phyloP scores from a whole-genome alignment of 2,329 filamentous ascomycete genomes.

The Aspergillus japonicus region DNA sequence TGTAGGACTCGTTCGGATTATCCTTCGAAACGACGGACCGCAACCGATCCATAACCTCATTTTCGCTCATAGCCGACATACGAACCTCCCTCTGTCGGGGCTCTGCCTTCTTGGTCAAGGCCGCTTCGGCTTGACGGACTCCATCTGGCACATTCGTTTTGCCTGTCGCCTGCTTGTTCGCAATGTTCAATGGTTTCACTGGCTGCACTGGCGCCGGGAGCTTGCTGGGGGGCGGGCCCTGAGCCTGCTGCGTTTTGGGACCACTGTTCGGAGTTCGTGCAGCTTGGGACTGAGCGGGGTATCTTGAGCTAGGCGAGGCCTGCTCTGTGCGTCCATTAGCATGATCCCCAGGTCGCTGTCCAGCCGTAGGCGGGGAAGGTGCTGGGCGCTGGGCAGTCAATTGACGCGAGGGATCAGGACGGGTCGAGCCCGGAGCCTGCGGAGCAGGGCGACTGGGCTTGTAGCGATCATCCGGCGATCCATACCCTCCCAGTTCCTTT shows the following conservation, averaged over 20 bases:
- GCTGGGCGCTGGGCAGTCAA: slow-evolving; percentile 75
- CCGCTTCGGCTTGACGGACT: slow-evolving; percentile 85
- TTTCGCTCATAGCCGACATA: slow-evolving; percentile 98
- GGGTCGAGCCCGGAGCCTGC: slow-evolving; percentile 63
- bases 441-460: slow-evolving; percentile 84
- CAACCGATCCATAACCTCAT: slow-evolving; percentile 93
- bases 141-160: slow-evolving; percentile 57
- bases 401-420: slow-evolving; percentile 54
- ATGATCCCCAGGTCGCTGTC: slow-evolving; percentile 24
- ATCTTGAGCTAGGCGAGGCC: slow-evolving; percentile 33
- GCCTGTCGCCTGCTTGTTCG: slow-evolving; percentile 58
- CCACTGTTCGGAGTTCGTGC: slow-evolving; percentile 48
- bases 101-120: slow-evolving; percentile 74
- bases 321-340: slow-evolving; percentile 26
- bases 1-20: slow-evolving; percentile 90
- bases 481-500: slow-evolving; percentile 79
- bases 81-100: slow-evolving; percentile 88
- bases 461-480: slow-evolving; percentile 61
- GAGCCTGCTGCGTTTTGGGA: slow-evolving; percentile 39
- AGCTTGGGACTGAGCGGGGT: slow-evolving; percentile 36
- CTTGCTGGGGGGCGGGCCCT: slow-evolving; percentile 56
- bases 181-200: slow-evolving; percentile 78
- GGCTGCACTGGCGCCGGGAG: slow-evolving; percentile 55
- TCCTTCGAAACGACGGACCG: slow-evolving; percentile 94
- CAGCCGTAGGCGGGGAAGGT: slow-evolving; percentile 65